Evolutionary conservation across 371 early-diverging fungal genomes (phyloP), one percentile per base, ranked within the genome.

Genomic region (Mycotypha africana): DNA sequence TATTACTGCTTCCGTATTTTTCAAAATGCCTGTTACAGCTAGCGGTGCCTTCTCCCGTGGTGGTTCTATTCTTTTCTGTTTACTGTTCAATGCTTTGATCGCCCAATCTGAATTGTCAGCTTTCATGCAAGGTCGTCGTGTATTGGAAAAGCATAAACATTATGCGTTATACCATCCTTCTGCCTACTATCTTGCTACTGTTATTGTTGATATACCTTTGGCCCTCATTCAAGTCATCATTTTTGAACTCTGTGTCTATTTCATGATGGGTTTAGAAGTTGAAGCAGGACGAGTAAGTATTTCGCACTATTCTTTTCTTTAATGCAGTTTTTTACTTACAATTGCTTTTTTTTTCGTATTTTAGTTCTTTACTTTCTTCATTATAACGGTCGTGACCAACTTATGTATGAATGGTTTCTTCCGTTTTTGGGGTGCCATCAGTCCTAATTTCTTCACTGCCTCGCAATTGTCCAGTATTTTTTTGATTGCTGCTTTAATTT

Each of bases 31-130:
- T 14, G 39, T 43, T 2, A 60, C 54, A 38, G 65, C 71, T 7
- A 51, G 48, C 28, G 86, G 88, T 36, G 78, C 82, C 39, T 84
- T 86, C 62, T 79, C 83, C 12, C 81, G 88, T 38, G 86, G 85
- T 38, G 89, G 89, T 63, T 82, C 79, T 38, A 49, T 81, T 14
- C 78, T 81, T 41, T 76, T 80, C 33, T 62, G 71, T 33, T 54
- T 81, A 12, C 52, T 82, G 23, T 79, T 82, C 57, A 82, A 75
- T 51, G 61, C 81, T 23, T 67, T 84, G 16, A 69, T 79, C 28
- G 61, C 80, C 33, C 74, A 76, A 53, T 57, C 79, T 17, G 81
- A 81, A 60, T 42, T 81, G 33, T 66, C 77, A 17, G 69, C 68
- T 28, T 70, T 73, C 42, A 62, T 81, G 65, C 63, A 69, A 31